Conservation (phyloP, 441 rosid species). For the Pelargonium cotyledonis region DNA sequence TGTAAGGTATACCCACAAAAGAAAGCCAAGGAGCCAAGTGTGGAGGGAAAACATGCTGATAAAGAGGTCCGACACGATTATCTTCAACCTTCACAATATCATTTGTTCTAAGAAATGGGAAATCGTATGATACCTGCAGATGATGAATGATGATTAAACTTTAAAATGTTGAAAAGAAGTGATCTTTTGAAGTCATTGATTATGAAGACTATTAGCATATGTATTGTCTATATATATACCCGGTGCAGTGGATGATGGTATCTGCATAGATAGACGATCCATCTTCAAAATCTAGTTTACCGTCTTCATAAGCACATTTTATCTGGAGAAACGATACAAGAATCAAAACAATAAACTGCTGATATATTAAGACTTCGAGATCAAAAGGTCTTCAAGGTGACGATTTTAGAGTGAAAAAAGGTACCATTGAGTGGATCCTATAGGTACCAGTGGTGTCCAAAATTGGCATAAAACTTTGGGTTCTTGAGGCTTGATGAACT, state of each 20-base stretch:
- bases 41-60: conserved; percentile 19
- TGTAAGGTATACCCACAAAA: too few relatives aligned
- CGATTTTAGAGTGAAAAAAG: neutral
- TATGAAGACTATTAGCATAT: neutral
- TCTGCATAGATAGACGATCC: neutral
- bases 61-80: conserved; percentile 17
- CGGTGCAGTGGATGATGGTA: conserved; percentile 2
- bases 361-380: too few relatives aligned
- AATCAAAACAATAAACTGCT: too few relatives aligned
- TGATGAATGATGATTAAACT: neutral
- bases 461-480: neutral
- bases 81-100: conserved; percentile 16
- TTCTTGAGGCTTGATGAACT: neutral
- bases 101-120: conserved; percentile 15
- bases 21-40: conserved; percentile 14
- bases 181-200: neutral
- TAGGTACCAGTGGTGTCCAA: neutral
- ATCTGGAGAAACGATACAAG: neutral
- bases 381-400: too few relatives aligned
- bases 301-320: neutral
- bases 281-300: neutral
- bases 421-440: neutral
- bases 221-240: neutral
- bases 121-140: conserved; percentile 13
- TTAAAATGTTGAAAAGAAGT: neutral